Conservation (phyloP, 139 green algal genomes). For the Picochlorum sp. region DNA sequence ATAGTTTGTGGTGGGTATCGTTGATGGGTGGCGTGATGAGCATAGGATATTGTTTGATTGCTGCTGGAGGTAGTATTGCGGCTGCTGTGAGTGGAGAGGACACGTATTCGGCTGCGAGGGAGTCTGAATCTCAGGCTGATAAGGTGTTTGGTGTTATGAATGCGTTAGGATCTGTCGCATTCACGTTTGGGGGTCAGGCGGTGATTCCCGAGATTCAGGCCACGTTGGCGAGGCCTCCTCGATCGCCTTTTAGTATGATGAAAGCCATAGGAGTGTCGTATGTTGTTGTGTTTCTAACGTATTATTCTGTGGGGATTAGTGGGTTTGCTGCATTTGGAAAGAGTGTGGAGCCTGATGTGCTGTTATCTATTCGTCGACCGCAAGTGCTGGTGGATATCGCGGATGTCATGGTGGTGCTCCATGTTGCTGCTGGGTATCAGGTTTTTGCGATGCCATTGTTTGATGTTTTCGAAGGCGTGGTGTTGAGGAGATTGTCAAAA, state of each 20-base stretch:
- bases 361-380: conserved; percentile 39
- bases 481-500: conserved; percentile 20
- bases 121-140: conserved; percentile 13
- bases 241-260: conserved; percentile 38
- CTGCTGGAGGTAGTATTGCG: conserved; percentile 21
- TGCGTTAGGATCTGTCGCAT: conserved; percentile 43
- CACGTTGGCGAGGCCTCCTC: conserved; percentile 36
- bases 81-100: background rate
- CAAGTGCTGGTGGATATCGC: conserved; percentile 31
- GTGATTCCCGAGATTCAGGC: conserved; percentile 40
- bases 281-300: conserved; percentile 38
- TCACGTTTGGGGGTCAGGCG: conserved; percentile 45
- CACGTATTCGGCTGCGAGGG: background rate
- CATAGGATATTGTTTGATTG: conserved; percentile 41
- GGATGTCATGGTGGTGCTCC: conserved; percentile 54
- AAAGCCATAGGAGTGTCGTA: conserved; percentile 35
- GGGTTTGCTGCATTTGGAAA: conserved; percentile 51
- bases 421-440: conserved; percentile 51
- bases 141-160: conserved; percentile 43
- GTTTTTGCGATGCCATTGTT: conserved; percentile 52
- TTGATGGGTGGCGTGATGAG: conserved; percentile 49
- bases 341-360: conserved; percentile 40
- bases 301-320: conserved; percentile 40
- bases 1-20: conserved; percentile 51
- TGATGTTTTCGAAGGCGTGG: conserved; percentile 23